A percentile compares a stretch with the other conserved stretches of the same genome.
phyloP scores from a whole-genome alignment of 2,329 filamentous ascomycete species.

The Aureobasidium sp. region DNA sequence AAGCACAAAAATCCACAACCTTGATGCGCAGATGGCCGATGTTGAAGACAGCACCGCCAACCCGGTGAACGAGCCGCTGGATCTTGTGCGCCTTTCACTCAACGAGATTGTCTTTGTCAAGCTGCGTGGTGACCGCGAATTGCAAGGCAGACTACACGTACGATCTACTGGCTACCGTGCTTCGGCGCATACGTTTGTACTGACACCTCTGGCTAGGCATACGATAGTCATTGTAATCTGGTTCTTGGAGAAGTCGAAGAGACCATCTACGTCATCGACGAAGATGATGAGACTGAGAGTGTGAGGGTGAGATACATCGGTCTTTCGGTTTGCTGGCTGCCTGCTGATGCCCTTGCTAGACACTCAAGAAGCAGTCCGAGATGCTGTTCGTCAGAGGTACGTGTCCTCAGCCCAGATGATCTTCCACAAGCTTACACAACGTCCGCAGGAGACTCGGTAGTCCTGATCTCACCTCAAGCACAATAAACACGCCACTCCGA shows the following conservation, averaged over 20 bases:
- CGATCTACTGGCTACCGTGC: not conserved
- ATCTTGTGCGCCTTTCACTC: conserved; percentile 87
- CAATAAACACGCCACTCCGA: conserved; percentile 22
- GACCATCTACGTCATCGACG: conserved; percentile 89
- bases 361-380: conserved; percentile 91
- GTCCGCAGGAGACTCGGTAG: conserved; percentile 42
- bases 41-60: conserved; percentile 57
- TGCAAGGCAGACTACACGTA: conserved; percentile 92
- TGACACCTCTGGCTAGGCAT: conserved; percentile 56
- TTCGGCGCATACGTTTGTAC: not conserved
- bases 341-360: conserved; percentile 47
- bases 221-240: conserved; percentile 97
- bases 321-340: not conserved
- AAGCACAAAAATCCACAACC: not conserved
- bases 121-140: conserved; percentile 86
- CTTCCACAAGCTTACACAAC: not conserved
- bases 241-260: conserved; percentile 95
- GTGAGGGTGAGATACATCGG: conserved; percentile 39
- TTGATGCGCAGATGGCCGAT: conserved; percentile 62
- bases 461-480: conserved; percentile 39
- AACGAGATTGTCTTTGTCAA: conserved; percentile 98
- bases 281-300: conserved; percentile 72
- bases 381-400: conserved; percentile 97
- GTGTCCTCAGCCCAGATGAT: conserved; percentile 23
- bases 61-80: conserved; percentile 78